A percentile compares a stretch with the other conserved stretches of the same genome.
These are phyloP conservation scores for Penicillium sp. DNA, from an alignment of 2,329 filamentous ascomycete genomes.

Conservation along the genomic window DNA sequence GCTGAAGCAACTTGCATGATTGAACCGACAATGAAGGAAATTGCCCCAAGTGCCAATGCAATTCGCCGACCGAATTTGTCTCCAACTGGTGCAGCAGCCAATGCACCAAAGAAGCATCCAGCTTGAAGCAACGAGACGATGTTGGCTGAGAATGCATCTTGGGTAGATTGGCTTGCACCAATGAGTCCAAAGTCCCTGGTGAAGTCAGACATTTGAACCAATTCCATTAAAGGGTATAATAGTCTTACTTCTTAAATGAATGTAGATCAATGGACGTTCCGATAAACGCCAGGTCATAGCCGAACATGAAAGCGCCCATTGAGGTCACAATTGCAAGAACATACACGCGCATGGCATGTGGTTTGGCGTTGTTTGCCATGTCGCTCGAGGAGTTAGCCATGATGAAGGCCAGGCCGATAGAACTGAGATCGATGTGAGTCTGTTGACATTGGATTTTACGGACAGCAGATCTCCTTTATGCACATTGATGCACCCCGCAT, in stretches of 20 bases:
- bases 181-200: conserved; percentile 17
- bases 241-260: conserved; percentile 19
- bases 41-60: conserved; percentile 60
- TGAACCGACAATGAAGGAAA: conserved; percentile 64
- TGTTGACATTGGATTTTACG: background rate
- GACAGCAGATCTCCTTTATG: conserved; percentile 10
- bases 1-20: conserved; percentile 65
- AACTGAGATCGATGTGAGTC: background rate
- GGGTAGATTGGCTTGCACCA: conserved; percentile 8
- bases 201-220: background rate
- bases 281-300: conserved; percentile 25
- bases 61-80: conserved; percentile 59
- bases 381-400: conserved; percentile 4
- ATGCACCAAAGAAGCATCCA: conserved; percentile 29
- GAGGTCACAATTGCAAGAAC: conserved; percentile 21
- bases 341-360: conserved; percentile 19
- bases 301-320: conserved; percentile 26
- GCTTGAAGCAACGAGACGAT: conserved; percentile 22
- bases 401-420: background rate
- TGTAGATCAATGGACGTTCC: conserved; percentile 23
- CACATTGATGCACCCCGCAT: conserved; percentile 13
- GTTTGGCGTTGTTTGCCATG: background rate
- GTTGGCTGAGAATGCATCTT: conserved; percentile 18
- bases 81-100: conserved; percentile 43
- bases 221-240: background rate